Evolutionary conservation across 2,329 filamentous ascomycete genomes (phyloP), one percentile per base, ranked within the genome.

Genomic region (Penicillium sp.): DNA sequence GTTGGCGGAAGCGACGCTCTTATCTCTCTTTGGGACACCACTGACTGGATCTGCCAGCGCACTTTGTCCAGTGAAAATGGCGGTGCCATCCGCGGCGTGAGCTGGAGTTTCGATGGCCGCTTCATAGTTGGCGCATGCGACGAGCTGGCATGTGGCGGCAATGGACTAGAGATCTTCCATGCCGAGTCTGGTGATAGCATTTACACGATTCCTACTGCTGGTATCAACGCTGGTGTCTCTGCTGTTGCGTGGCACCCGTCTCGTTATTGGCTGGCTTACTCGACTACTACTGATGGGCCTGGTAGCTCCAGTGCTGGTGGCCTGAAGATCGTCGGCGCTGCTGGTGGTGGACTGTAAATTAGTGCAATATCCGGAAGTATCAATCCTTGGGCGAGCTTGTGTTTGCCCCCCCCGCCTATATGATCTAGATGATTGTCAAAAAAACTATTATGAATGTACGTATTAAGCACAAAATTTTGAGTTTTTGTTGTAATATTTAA

Each of bases 11-110:
- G 74, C 47, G 78, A 80, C 62, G 76, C 78, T 10, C 68, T 80
- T 30, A 78, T 80, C 44, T 77, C 76, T 11, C 73, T 80, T 29
- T 80, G 77, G 76, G 78, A 80, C 63, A 80, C 78, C 4, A 76
- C 71, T 2, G 77, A 80, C 61, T 80, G 77, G 77, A 74, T 79
- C 47, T 79, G 78, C 57, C 73, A 71, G 26, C 75, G 77, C 36
- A 79, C 77, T 0, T 64, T 79, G 8, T 76, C 76, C 1, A 78
- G 74, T 41, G 64, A 69, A 36, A 74, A 73, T 38, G 74, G 74
- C 26, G 78, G 78, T 6, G 74, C 74, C 2, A 73, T 80, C 27
- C 74, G 74, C 29, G 76, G 76, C 19, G 70, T 80, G 8, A 78
- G 76, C 61, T 80, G 77, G 74, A 79, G 76, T 57, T 80, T 78